Evolutionary conservation across 1,284 basidiomycete species (phyloP).

Genomic region (Golubevia pallescens): DNA sequence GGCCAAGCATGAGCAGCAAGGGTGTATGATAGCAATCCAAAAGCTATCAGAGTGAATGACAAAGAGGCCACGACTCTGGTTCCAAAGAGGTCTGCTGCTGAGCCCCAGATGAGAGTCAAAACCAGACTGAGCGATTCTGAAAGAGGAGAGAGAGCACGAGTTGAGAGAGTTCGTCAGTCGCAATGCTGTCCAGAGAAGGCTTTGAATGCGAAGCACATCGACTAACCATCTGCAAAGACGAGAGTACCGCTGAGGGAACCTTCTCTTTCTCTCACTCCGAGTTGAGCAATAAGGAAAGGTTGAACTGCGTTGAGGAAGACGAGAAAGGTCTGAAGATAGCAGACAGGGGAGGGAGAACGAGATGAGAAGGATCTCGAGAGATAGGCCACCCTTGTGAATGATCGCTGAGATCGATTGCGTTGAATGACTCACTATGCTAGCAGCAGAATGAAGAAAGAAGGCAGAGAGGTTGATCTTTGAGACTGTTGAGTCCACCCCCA

Average conservation of each 20-base stretch:
- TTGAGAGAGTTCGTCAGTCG: too few species aligned
- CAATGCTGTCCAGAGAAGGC: too few species aligned
- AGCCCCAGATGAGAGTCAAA: slow-evolving; percentile 36
- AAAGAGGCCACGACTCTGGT: slow-evolving; percentile 23
- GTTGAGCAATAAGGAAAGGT: slow-evolving; percentile 43
- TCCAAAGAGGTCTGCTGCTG: slow-evolving; percentile 28
- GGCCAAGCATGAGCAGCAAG: slow-evolving; percentile 33
- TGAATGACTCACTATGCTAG: too few species aligned
- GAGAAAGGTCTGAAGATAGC: too few species aligned
- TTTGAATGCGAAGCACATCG: too few species aligned
- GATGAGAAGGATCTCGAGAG: too few species aligned
- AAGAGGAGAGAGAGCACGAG: not conserved
- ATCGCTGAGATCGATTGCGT: too few species aligned
- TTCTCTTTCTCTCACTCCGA: slow-evolving; percentile 17
- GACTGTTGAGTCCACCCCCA: too few species aligned
- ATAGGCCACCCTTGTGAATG: too few species aligned
- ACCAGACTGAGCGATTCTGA: slow-evolving; percentile 14
- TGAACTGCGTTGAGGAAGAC: slow-evolving; percentile 42
- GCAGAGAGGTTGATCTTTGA: too few species aligned
- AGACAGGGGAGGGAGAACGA: too few species aligned
- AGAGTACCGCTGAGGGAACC: slow-evolving; percentile 42
- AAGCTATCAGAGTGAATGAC: slow-evolving; percentile 29
- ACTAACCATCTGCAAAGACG: slow-evolving; percentile 42
- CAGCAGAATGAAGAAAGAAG: too few species aligned
- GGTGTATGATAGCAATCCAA: slow-evolving; percentile 28